Evolutionary conservation across 257 asterid species (phyloP).

Genomic region (Cinchona pubescens): DNA sequence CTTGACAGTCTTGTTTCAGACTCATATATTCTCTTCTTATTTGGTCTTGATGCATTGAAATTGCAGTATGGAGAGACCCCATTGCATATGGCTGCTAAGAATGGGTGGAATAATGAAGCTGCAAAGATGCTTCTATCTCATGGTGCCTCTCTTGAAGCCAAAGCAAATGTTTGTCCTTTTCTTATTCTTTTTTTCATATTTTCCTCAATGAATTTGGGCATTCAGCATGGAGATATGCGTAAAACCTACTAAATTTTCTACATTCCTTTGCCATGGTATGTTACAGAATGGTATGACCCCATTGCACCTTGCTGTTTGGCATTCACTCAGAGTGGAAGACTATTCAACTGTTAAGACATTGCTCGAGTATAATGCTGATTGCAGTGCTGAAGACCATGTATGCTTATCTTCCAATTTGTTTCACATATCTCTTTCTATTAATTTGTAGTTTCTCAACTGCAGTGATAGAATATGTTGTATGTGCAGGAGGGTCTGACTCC

Average conservation of each 20-base stretch:
- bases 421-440: constrained; percentile 7
- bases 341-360: constrained; percentile 75
- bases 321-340: constrained; percentile 77
- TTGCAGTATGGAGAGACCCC: constrained; percentile 97
- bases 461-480: constrained; percentile 9
- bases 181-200: constrained; percentile 5
- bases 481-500: constrained; percentile 94
- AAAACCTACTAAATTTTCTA: background rate
- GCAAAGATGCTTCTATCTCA: constrained; percentile 75
- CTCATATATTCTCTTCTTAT: constrained; percentile 17
- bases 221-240: background rate
- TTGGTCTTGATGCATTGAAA: constrained; percentile 6
- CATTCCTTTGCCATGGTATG: background rate
- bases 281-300: constrained; percentile 97
- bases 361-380: constrained; percentile 74
- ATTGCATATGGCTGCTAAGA: constrained; percentile 98
- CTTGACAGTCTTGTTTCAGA: background rate
- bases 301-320: constrained; percentile 98
- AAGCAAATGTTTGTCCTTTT: constrained; percentile 68
- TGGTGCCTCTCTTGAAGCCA: constrained; percentile 87
- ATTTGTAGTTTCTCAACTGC: constrained; percentile 34
- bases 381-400: constrained; percentile 94
- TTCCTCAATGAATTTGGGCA: background rate
- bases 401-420: constrained; percentile 8
- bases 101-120: constrained; percentile 91